phyloP scores from a whole-genome alignment of 2,329 filamentous ascomycete genomes.

The Apiospora phragmitis region DNA sequence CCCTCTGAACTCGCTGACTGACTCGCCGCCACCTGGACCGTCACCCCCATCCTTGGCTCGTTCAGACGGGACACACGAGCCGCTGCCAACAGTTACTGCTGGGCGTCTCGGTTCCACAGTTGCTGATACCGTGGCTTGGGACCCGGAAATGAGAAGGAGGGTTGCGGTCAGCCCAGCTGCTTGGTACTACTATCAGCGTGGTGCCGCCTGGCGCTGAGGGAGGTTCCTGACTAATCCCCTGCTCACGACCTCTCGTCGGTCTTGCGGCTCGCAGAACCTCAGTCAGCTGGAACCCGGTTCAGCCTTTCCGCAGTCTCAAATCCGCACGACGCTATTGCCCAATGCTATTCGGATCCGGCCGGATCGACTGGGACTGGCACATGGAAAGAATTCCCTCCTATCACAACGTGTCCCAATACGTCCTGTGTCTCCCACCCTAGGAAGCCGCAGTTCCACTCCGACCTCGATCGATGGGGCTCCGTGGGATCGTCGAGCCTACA shows the following conservation, averaged over 20 bases:
- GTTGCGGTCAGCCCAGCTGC: not conserved
- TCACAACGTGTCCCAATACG: not conserved
- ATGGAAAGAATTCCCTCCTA: slow-evolving; percentile 7
- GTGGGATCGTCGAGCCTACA: not conserved
- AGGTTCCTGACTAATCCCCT: not conserved
- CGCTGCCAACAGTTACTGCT: not conserved
- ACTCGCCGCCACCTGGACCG: not conserved
- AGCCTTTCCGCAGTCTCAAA: not conserved
- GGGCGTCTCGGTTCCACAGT: not conserved
- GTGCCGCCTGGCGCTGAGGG: not conserved
- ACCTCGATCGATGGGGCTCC: not conserved
- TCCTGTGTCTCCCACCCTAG: not conserved
- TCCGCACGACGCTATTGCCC: not conserved
- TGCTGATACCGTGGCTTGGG: not conserved
- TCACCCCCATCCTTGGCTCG: not conserved
- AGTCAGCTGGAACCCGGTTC: not conserved
- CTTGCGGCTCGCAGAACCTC: not conserved
- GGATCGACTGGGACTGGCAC: not conserved
- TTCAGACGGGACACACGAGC: not conserved
- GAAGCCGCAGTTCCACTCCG: not conserved
- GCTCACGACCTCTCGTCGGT: not conserved
- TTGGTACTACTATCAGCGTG: not conserved
- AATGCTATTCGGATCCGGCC: not conserved
- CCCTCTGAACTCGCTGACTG: not conserved
- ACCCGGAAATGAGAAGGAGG: not conserved